Evolutionary conservation across 2,329 filamentous ascomycete genomes (phyloP), one percentile per base, ranked within the genome.

Genomic region (Septoria petroselini): DNA sequence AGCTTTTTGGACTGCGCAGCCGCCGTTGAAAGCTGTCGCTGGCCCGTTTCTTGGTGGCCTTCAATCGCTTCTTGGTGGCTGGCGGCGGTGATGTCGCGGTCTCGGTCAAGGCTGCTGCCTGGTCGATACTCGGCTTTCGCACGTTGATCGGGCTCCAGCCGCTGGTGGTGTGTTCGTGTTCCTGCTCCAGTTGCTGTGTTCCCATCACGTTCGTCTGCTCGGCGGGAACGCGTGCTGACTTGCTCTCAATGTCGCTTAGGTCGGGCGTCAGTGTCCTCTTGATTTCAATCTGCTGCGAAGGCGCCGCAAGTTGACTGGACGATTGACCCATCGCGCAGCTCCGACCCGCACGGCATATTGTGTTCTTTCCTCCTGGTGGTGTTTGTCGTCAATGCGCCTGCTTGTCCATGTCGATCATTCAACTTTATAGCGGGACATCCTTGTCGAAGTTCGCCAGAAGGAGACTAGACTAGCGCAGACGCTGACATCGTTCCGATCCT

Each of bases 271-370:
- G 45, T 23, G 50, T 41, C 19, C 29, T 39, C 15, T 43, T 41
- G 11, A 38, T 14, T 7, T 42, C 47, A 15, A 50, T 41, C 17
- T 52, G 46, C 17, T 45, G 46, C 17, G 50, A 37, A 17, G 44
- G 27, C 14, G 40, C 41, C 21, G 48, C 41, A n/a, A 53, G 43
- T 29, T 56, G 53, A 17, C 50, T 54, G 35, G 47, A 51, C 19
- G 38, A 29, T 39, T 51, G 50, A 11, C 53, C 53, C 53, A 56
- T 56, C 37, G 39, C 34, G 30, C 35, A 43, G 40, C 41, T 43
- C 29, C 41, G 31, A 29, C 27, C 18, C 14, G 17, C 27, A 34
- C 27, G 21, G 7, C 41, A 33, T 27, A 27, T 9, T 27, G 5
- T 33, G 29, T 43, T 19, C 17, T n/a, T n/a, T n/a, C n/a, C n/a